Percentiles rank a stretch among this genome's conserved stretches.
Evolutionary conservation across 495 filamentous ascomycete species (phyloP).

Genomic region (Arthonia radiata): DNA sequence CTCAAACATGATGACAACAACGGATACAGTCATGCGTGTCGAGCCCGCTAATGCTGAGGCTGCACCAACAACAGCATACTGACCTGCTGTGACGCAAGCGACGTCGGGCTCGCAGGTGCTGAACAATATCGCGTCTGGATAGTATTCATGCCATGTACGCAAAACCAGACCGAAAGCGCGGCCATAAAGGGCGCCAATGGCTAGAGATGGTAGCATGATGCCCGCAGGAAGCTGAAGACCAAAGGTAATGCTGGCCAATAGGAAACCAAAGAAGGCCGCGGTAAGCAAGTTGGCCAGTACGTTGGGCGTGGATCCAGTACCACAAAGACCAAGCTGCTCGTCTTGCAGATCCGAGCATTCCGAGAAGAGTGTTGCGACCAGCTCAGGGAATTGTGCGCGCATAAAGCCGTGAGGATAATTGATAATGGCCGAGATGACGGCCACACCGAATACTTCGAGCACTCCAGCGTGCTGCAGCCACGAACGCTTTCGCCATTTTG

Average conservation of each 20-base stretch:
- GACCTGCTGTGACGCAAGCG: constrained; percentile 77
- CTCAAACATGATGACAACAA: constrained; percentile 99
- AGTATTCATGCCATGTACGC: constrained; percentile 63
- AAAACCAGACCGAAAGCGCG: constrained; percentile 72
- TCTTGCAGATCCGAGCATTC: constrained; percentile 59
- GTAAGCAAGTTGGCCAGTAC: constrained; percentile 49
- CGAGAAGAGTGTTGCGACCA: constrained; percentile 77
- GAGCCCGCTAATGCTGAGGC: constrained; percentile 89
- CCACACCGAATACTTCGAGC: constrained; percentile 47
- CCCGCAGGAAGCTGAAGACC: constrained; percentile 92
- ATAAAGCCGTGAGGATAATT: constrained; percentile 93
- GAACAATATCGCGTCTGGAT: constrained; percentile 58
- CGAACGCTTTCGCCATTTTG: constrained; percentile 58
- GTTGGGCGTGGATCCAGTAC: constrained; percentile 43
- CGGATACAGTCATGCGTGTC: constrained; percentile 91
- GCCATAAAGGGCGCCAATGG: constrained; percentile 82
- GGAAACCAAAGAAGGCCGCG: constrained; percentile 58
- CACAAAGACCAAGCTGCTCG: constrained; percentile 74
- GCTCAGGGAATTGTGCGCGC: constrained; percentile 63
- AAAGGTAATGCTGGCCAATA: constrained; percentile 73
- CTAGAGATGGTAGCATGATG: constrained; percentile 93
- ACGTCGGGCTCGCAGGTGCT: constrained; percentile 62
- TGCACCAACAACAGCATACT: constrained; percentile 90
- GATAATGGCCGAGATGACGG: constrained; percentile 59
- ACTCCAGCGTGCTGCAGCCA: no score